These are phyloP conservation scores for Acanthamoeba healyi DNA, from an alignment of 208 protist genomes.

Conservation along the genomic window DNA sequence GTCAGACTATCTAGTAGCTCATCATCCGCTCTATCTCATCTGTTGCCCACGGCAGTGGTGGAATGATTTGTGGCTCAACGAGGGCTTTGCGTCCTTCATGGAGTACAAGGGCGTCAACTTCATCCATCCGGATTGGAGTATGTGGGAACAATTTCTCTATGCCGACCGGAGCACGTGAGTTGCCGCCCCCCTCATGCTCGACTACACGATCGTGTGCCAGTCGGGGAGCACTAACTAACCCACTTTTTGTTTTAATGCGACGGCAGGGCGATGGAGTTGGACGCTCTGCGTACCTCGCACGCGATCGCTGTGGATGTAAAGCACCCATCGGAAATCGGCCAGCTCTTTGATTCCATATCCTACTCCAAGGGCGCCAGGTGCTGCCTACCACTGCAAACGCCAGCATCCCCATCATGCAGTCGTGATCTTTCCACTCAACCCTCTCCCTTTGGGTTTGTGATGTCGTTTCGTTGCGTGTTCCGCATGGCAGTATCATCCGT, in stretches of 20 bases:
- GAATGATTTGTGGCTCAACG: slow-evolving; percentile 98
- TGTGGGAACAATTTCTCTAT: slow-evolving; percentile 22
- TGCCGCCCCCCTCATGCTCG: no score
- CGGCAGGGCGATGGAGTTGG: slow-evolving; percentile 1
- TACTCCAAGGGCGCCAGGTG: slow-evolving; percentile 81
- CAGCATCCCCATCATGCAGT: no score
- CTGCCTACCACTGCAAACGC: no score
- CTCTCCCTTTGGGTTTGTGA: no score
- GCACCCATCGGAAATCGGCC: slow-evolving; percentile 89
- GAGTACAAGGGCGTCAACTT: slow-evolving; percentile 74
- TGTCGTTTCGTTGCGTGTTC: no score
- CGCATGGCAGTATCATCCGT: not conserved
- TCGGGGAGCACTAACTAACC: no score
- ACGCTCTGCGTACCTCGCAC: slow-evolving; percentile 14
- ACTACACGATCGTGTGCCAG: no score
- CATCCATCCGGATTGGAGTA: not conserved
- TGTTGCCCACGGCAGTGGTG: no score
- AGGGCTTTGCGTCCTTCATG: slow-evolving; percentile 87
- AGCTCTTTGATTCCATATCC: slow-evolving; percentile 82
- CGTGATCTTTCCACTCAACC: no score
- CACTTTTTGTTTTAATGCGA: no score
- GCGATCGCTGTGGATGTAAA: slow-evolving; percentile 94
- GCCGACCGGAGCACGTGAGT: not conserved
- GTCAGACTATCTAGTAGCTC: no score
- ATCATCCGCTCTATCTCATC: no score